Conservation (phyloP, 2,329 filamentous ascomycete species). For the Arthrobotrys entomopaga region DNA sequence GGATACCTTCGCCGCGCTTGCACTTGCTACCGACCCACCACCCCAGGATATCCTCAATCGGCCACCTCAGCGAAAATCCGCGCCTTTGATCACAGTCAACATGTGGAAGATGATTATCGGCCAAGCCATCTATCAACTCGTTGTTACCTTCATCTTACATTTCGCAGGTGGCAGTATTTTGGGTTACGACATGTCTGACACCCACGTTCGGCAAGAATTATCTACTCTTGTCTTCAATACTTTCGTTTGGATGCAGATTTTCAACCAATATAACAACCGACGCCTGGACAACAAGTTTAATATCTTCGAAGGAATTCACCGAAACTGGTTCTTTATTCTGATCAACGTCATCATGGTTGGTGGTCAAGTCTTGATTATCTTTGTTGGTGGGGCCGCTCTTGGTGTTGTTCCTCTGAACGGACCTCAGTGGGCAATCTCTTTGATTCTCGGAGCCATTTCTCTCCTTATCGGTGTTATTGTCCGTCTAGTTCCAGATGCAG, state of each 20-base stretch:
- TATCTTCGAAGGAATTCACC: constrained; percentile 69
- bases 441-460: constrained; percentile 66
- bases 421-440: constrained; percentile 68
- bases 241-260: constrained; percentile 78
- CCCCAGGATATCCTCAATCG: constrained; percentile 69
- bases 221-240: constrained; percentile 75
- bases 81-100: constrained; percentile 64
- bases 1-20: constrained; percentile 75
- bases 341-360: constrained; percentile 70
- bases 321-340: constrained; percentile 69
- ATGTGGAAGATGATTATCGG: constrained; percentile 76
- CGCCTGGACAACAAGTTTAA: constrained; percentile 73
- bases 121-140: constrained; percentile 71
- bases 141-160: constrained; percentile 70
- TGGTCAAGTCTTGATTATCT: constrained; percentile 69
- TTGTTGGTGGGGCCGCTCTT: constrained; percentile 69
- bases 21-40: constrained; percentile 73
- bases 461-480: constrained; percentile 67
- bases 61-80: constrained; percentile 64
- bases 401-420: constrained; percentile 66
- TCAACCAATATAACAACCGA: constrained; percentile 71
- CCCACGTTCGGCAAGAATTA: constrained; percentile 64
- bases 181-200: constrained; percentile 63
- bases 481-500: constrained; percentile 68
- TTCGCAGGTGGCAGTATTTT: constrained; percentile 71